Evolutionary conservation across 1,284 basidiomycete genomes (phyloP), one percentile per base, ranked within the genome.

Genomic region (Mycosarcoma mackinlayi): DNA sequence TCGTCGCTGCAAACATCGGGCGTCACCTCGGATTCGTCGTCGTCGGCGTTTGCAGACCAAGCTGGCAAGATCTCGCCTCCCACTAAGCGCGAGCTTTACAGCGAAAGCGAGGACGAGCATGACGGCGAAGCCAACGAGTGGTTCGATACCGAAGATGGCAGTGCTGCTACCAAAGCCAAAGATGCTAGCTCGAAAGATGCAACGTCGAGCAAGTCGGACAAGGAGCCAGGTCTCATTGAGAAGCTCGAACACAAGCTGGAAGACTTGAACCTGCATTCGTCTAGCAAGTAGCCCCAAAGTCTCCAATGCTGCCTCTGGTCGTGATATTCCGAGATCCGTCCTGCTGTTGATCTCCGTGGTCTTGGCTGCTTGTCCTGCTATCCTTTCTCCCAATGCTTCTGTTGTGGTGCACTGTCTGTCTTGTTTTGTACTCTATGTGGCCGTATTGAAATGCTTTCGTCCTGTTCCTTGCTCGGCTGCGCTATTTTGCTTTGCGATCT

Each of bases 1-100:
- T 37, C 37, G 19, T 38, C 60, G 16, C 44, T 45, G 41, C 53
- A 53, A 16, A 35, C 45, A 14, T 33, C 41, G 3, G 30, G 46
- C 21, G 30, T 5, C 31, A 37, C 49, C 18, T 33, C 27, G 18
- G 30, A 25, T 9, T 40, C 9, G 3, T 27, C 34, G 3, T 27
- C 34, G 1, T 28, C 46, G 34, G 55, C 37, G 25, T 58, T 58
- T 31, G 31, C 39, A 25, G 49, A 30, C 3, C 52, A 53, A 7
- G 18, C 46, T 24, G 71, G 58, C 31, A 63, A 60, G 35, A 63
- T 71, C 25, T 58, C 63, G 5, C 71, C 71, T 3, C 68, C 68
- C 8, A 70, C 68, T 3, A 74, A 66, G 45, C 25, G 56, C n/a
- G 72, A 75, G 46, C 38, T 75, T 28, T 75, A 75, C 42, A 72